These are phyloP conservation scores for Monosporascus sp. DNA, from an alignment of 2,329 filamentous ascomycete genomes.

Conservation along the genomic window DNA sequence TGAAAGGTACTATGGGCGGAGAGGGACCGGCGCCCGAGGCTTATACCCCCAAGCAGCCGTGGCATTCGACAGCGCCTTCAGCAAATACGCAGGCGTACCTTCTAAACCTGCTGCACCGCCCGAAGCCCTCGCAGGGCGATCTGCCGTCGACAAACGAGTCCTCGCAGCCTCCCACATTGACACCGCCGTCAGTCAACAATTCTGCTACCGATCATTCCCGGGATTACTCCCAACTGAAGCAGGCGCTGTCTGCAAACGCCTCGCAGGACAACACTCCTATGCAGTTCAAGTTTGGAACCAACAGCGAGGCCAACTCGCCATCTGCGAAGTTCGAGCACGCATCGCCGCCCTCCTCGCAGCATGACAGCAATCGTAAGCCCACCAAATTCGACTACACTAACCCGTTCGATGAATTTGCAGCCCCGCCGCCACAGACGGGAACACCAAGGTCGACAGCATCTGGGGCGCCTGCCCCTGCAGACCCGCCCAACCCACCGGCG, in stretches of 20 bases:
- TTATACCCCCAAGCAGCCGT: slow-evolving; percentile 27
- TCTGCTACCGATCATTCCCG: slow-evolving; percentile 23
- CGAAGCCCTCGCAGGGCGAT: slow-evolving; percentile 60
- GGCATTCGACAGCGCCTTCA: slow-evolving; percentile 47
- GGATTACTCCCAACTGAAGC: slow-evolving; percentile 18
- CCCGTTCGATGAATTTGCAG: slow-evolving; percentile 36
- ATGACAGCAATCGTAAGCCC: slow-evolving; percentile 17
- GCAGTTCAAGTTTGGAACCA: slow-evolving; percentile 17
- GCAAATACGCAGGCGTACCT: slow-evolving; percentile 79
- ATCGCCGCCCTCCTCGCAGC: slow-evolving; percentile 23
- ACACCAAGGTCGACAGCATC: slow-evolving; percentile 35
- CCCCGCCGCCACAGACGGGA: slow-evolving; percentile 36
- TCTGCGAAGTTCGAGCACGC: slow-evolving; percentile 21
- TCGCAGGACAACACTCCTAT: slow-evolving; percentile 22
- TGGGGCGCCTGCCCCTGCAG: slow-evolving; percentile 19
- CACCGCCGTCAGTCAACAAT: slow-evolving; percentile 37
- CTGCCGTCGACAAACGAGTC: slow-evolving; percentile 36
- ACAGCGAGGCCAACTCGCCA: slow-evolving; percentile 18
- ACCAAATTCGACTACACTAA: slow-evolving; percentile 32
- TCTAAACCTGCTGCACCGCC: slow-evolving; percentile 76
- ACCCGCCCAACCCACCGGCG: slow-evolving; percentile 4
- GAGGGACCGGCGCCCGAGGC: slow-evolving; percentile 37
- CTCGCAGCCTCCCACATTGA: slow-evolving; percentile 37
- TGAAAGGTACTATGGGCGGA: slow-evolving; percentile 50
- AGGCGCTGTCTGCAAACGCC: slow-evolving; percentile 11